phyloP scores from a whole-genome alignment of 805 yeast genomes.

The Kluyveromyces nonfermentans region DNA sequence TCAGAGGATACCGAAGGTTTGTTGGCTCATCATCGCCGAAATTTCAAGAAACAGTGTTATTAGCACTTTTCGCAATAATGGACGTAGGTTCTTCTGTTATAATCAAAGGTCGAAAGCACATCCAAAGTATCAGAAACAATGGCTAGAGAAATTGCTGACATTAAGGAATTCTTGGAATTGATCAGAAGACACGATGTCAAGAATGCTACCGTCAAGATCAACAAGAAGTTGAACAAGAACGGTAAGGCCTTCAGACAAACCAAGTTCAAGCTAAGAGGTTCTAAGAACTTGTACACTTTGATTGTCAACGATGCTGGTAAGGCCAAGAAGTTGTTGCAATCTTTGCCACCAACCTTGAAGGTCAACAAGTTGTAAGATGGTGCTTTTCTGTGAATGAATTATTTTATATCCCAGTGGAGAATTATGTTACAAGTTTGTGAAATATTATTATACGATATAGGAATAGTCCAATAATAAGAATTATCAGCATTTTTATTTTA shows the following conservation, averaged over 20 bases:
- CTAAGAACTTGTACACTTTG: slow-evolving; percentile 89
- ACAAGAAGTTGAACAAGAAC: slow-evolving; percentile 69
- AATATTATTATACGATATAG: slow-evolving; percentile 1
- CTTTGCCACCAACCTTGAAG: slow-evolving; percentile 89
- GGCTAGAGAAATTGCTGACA: slow-evolving; percentile 78
- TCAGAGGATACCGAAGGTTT: not conserved
- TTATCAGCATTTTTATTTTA: not conserved
- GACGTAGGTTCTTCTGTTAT: too few species aligned
- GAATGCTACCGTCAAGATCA: slow-evolving; percentile 89
- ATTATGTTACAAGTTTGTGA: not conserved
- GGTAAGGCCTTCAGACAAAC: slow-evolving; percentile 87
- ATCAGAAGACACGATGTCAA: slow-evolving; percentile 93
- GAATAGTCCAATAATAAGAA: slow-evolving; percentile 1
- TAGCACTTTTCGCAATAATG: too few species aligned
- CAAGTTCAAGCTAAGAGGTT: slow-evolving; percentile 98
- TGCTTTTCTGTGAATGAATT: not conserved
- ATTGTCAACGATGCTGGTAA: slow-evolving; percentile 90
- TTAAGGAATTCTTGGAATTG: slow-evolving; percentile 94
- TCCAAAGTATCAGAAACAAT: slow-evolving; percentile 14
- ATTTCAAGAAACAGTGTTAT: not conserved
- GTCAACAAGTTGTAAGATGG: slow-evolving; percentile 40
- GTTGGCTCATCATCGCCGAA: not conserved
- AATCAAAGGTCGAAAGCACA: not conserved
- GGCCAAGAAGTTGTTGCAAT: slow-evolving; percentile 96
- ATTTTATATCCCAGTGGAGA: slow-evolving; percentile 1